Percentiles rank a stretch among this genome's conserved stretches.
phyloP scores from a whole-genome alignment of 2,329 filamentous ascomycete species.

The Calonectria hawksworthii region DNA sequence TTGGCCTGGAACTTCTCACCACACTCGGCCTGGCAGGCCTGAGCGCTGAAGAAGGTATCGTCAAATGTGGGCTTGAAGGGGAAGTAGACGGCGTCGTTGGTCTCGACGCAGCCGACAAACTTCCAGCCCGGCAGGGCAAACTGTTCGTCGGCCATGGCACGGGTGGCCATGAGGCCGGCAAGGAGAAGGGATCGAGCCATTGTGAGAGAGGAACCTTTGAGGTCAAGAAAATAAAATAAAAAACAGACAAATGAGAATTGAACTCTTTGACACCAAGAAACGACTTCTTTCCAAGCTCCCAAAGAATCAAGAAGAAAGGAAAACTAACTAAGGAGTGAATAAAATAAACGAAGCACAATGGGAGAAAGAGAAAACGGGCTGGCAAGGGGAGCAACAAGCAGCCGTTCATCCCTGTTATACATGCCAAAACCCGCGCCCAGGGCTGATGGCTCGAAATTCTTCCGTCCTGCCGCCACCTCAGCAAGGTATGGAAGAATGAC shows the following conservation, averaged over 20 bases:
- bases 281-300: background rate
- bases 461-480: background rate
- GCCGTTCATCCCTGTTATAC: background rate
- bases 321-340: background rate
- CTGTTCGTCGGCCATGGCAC: conserved; percentile 37
- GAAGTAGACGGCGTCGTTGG: conserved; percentile 34
- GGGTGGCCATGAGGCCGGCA: conserved; percentile 41
- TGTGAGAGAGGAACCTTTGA: background rate
- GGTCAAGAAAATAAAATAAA: background rate
- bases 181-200: conserved; percentile 30
- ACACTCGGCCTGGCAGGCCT: conserved; percentile 41
- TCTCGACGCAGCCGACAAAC: conserved; percentile 49
- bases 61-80: conserved; percentile 28
- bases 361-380: background rate
- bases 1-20: conserved; percentile 17
- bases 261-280: background rate
- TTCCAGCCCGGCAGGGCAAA: conserved; percentile 35
- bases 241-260: background rate
- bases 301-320: background rate
- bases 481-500: background rate
- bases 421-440: background rate
- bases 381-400: background rate
- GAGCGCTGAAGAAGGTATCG: conserved; percentile 31
- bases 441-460: background rate
- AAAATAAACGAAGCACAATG: background rate